phyloP scores from a whole-genome alignment of 352 stramenopile genomes.

The Pythium aristosporum region DNA sequence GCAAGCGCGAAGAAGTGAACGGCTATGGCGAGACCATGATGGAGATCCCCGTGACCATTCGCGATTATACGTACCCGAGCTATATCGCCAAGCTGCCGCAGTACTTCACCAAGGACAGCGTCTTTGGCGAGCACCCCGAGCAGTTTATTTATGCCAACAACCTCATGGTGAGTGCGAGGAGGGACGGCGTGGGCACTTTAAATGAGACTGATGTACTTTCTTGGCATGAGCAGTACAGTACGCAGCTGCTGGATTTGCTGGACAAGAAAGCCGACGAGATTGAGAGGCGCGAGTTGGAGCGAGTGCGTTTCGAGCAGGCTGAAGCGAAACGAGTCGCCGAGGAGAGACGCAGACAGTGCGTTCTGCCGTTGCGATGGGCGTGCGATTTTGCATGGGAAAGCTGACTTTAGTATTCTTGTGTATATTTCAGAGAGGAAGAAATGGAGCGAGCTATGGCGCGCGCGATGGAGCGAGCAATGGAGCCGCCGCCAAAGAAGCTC shows the following conservation, averaged over 20 bases:
- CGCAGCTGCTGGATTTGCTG: constrained; percentile 37
- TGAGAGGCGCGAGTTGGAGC: constrained; percentile 39
- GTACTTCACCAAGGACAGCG: constrained; percentile 54
- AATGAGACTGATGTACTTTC: not conserved
- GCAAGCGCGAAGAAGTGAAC: constrained; percentile 38
- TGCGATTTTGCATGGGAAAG: not conserved
- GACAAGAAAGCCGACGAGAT: constrained; percentile 43
- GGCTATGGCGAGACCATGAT: constrained; percentile 49
- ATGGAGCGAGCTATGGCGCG: not conserved
- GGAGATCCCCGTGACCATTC: constrained; percentile 45
- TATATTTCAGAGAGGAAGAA: constrained; percentile 25
- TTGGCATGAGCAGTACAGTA: constrained; percentile 36
- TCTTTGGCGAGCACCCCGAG: constrained; percentile 60
- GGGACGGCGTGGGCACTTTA: too few relatives aligned
- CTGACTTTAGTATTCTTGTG: not conserved
- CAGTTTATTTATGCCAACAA: constrained; percentile 83
- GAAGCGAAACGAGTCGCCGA: constrained; percentile 35
- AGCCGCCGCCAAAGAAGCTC: constrained; percentile 24
- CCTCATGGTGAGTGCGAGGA: constrained; percentile 40
- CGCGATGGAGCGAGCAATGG: not conserved
- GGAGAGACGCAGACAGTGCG: constrained; percentile 33
- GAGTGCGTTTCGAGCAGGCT: constrained; percentile 33
- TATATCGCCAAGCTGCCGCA: constrained; percentile 59
- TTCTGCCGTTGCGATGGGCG: not conserved
- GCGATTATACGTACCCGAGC: constrained; percentile 54